phyloP scores from a whole-genome alignment of 73 alveolate species.

The Effrenium voratum region DNA sequence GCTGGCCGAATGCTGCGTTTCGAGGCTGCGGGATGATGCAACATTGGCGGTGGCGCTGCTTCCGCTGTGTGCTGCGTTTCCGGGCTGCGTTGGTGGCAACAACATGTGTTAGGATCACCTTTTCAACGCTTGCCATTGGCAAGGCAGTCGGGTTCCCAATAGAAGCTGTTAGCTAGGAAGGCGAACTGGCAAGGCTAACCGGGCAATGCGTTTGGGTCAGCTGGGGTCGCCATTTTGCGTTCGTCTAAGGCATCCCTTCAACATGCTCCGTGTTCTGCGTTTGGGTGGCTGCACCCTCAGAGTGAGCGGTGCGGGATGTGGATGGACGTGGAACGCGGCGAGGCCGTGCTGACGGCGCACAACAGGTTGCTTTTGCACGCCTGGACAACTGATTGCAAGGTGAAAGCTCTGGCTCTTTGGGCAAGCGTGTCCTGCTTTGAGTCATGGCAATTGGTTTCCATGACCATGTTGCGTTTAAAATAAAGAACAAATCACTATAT shows the following conservation, averaged over 20 bases:
- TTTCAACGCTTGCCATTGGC: neutral
- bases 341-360: neutral
- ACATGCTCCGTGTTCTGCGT: conserved; percentile 35
- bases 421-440: neutral
- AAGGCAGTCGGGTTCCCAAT: neutral
- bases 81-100: neutral
- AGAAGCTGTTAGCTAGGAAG: neutral
- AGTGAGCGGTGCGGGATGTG: neutral
- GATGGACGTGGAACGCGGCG: neutral
- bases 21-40: conserved; percentile 59
- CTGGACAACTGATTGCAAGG: neutral
- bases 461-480: neutral
- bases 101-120: neutral
- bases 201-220: neutral
- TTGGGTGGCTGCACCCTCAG: conserved; percentile 15
- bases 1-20: neutral
- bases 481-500: neutral
- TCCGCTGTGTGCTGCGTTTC: conserved; percentile 53
- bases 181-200: neutral
- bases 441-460: neutral
- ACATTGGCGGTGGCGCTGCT: conserved; percentile 41
- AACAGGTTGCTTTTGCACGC: neutral
- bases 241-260: conserved; percentile 68
- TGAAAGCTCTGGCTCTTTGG: neutral
- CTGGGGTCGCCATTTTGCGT: neutral